Evolutionary conservation across 2,329 filamentous ascomycete genomes (phyloP).

Genomic region (Incumbomyces lentus): DNA sequence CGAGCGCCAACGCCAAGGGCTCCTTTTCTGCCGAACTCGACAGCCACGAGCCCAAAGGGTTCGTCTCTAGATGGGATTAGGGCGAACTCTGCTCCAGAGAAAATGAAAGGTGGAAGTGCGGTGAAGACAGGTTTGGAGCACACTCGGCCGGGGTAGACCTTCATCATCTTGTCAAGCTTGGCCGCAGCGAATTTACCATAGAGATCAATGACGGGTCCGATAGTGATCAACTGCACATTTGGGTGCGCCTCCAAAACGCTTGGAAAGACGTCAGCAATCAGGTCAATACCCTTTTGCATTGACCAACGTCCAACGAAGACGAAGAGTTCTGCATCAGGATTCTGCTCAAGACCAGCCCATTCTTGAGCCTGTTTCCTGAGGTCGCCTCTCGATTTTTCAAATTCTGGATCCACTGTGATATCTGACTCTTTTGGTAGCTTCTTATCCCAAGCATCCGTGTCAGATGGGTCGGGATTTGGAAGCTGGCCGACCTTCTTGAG

Average conservation of each 20-base stretch:
- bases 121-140: slow-evolving; percentile 62
- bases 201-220: slow-evolving; percentile 57
- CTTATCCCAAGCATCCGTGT: slow-evolving; percentile 52
- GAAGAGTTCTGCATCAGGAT: slow-evolving; percentile 53
- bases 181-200: slow-evolving; percentile 59
- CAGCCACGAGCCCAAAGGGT: slow-evolving; percentile 58
- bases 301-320: slow-evolving; percentile 62
- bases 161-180: slow-evolving; percentile 55
- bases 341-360: slow-evolving; percentile 54
- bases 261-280: slow-evolving; percentile 59
- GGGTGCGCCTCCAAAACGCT: slow-evolving; percentile 50
- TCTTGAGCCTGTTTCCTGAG: slow-evolving; percentile 54
- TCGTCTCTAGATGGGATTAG: slow-evolving; percentile 60
- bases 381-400: slow-evolving; percentile 44
- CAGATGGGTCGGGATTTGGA: slow-evolving; percentile 56
- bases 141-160: slow-evolving; percentile 54
- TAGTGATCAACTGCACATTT: slow-evolving; percentile 51
- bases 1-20: slow-evolving; percentile 56
- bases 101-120: slow-evolving; percentile 55
- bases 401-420: slow-evolving; percentile 43
- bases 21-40: slow-evolving; percentile 59
- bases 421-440: slow-evolving; percentile 40
- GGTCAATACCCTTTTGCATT: slow-evolving; percentile 58
- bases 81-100: slow-evolving; percentile 58
- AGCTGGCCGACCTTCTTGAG: slow-evolving; percentile 52